Conservation (phyloP, 1,284 basidiomycete species). For the Ceratobasidium sp. region DNA sequence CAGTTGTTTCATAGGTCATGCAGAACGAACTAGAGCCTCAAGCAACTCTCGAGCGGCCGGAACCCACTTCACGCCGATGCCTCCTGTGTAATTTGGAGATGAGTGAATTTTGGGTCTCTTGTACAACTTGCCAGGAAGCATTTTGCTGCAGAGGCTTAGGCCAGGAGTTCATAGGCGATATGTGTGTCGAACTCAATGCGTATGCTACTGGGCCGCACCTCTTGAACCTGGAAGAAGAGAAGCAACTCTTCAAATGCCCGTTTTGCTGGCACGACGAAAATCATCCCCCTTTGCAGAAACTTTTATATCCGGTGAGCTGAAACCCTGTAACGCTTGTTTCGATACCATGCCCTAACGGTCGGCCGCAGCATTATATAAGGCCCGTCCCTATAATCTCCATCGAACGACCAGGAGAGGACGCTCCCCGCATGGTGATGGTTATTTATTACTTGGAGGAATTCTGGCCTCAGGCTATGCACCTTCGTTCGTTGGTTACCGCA, state of each 20-base stretch:
- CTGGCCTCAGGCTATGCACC: constrained; percentile 21
- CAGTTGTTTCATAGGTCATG: background rate
- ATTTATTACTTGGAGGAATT: constrained; percentile 30
- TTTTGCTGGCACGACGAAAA: constrained; percentile 21
- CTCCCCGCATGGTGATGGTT: constrained; percentile 28
- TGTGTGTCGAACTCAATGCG: background rate
- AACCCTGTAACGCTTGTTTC: no score
- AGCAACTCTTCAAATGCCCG: background rate
- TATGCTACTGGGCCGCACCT: background rate
- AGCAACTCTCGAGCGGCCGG: background rate
- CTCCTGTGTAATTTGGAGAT: background rate
- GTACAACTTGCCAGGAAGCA: background rate
- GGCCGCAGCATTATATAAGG: constrained; percentile 18
- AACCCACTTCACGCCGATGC: background rate
- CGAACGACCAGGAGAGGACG: background rate
- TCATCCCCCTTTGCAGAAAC: background rate
- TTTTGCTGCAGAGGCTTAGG: background rate
- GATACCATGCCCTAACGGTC: no score
- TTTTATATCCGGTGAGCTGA: constrained; percentile 14
- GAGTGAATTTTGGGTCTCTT: background rate
- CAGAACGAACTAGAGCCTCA: background rate
- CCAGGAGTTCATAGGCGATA: no score
- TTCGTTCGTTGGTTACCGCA: background rate
- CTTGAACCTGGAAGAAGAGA: background rate
- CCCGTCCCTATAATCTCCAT: background rate